Evolutionary conservation across 1,284 basidiomycete species (phyloP).

Genomic region (Pseudozyma hubeiensis): DNA sequence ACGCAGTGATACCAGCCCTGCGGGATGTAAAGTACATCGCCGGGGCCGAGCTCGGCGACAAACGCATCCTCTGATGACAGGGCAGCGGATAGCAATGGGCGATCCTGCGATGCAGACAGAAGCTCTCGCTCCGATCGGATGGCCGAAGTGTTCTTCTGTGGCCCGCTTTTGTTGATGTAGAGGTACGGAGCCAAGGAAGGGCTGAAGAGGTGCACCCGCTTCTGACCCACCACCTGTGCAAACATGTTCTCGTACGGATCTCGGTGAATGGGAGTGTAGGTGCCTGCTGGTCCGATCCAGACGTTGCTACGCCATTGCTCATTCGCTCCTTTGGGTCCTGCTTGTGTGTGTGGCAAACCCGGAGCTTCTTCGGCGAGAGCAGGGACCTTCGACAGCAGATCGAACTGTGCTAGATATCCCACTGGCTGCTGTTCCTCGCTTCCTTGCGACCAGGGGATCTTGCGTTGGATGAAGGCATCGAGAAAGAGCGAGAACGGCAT

Average conservation of each 20-base stretch:
- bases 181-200: constrained; percentile 29
- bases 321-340: constrained; percentile 40
- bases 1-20: constrained; percentile 57
- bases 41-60: constrained; percentile 33
- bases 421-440: constrained; percentile 19
- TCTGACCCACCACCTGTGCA: constrained; percentile 50
- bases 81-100: constrained; percentile 33
- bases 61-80: constrained; percentile 20
- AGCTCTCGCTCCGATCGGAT: constrained; percentile 45
- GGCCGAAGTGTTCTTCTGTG: constrained; percentile 48
- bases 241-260: constrained; percentile 58
- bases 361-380: constrained; percentile 43
- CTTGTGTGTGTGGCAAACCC: constrained; percentile 43
- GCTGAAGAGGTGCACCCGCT: constrained; percentile 49
- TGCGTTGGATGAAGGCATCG: constrained; percentile 51
- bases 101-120: constrained; percentile 13
- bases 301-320: constrained; percentile 57
- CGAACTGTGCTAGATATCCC: constrained; percentile 54
- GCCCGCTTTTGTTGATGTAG: constrained; percentile 27
- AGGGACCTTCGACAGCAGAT: constrained; percentile 37
- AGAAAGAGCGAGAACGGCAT: constrained; percentile 53
- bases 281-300: constrained; percentile 52
- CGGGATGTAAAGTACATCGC: constrained; percentile 52
- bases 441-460: constrained; percentile 37
- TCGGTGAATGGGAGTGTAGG: constrained; percentile 53